Base-by-base conservation (phyloP, 495 filamentous ascomycete species). In the Chaetomium tenue region DNA sequence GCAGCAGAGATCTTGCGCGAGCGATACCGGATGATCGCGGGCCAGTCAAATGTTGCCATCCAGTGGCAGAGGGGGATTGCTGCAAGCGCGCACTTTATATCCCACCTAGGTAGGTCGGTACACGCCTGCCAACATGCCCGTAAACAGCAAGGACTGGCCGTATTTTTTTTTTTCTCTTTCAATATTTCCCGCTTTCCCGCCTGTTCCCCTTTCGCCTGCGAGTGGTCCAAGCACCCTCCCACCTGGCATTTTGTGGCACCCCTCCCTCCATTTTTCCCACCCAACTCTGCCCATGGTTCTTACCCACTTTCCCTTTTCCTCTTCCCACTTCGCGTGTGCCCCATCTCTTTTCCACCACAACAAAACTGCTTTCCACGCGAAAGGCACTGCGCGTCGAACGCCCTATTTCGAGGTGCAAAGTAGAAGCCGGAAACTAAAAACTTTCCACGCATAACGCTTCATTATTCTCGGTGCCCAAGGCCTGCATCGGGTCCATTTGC, bases 231-330 rank as follows among this genome's bases (percentile, higher is more conserved):
- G 62, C 56, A 20, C 25, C 62, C 59, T 50, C 61, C 66, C 66
- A 70, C 64, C 62, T 71, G 61, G 61, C 64, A 66, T 47, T 66
- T 55, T 58, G 56, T 53, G 50, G 52, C 53, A 26, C 55, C 51
- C 48, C 52, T 59, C 40, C 56, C 55, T 53, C 58, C 59, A 61
- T 59, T 70, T 66, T 71, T 44, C 60, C 57, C 54, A 46, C 60
- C 60, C 52, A 65, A 40, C n/a, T 54, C 61, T 70, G 55, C 58
- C 53, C 65, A 57, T 68, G 53, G 33, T 58, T 69, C 58, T 68
- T 69, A 71, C 66, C 69, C 67, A 67, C 70, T 63, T 70, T 66
- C 64, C 61, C 28, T 59, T 63, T 58, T 72, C 62, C 60, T 53
- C 61, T 48, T 64, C 59, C 39, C 63, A 39, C 60, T 61, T 55